phyloP scores from a whole-genome alignment of 176 grass and related monocot species.

The Alloteropsis semialata region DNA sequence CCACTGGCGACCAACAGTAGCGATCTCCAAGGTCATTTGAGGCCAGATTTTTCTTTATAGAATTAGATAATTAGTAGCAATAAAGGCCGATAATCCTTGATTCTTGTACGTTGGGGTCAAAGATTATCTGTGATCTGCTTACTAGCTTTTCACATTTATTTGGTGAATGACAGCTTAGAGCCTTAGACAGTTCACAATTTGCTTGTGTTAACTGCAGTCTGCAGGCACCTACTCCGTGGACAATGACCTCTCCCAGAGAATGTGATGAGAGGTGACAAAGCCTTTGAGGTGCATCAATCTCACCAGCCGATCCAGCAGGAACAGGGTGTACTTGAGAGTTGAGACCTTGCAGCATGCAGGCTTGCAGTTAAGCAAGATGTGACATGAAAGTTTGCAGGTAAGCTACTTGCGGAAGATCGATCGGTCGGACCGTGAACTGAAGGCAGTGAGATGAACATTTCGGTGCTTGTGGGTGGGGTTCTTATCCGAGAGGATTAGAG shows the following conservation, averaged over 20 bases:
- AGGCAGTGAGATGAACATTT: neutral
- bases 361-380: neutral
- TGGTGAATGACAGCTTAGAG: neutral
- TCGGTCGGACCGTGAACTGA: neutral
- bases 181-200: neutral
- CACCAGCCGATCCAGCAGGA: neutral
- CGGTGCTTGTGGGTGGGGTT: neutral
- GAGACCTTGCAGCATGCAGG: neutral
- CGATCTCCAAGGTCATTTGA: neutral
- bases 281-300: slow-evolving; percentile 4
- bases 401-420: neutral
- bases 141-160: neutral
- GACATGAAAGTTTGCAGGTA: neutral
- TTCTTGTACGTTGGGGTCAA: neutral
- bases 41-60: neutral
- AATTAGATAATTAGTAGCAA: neutral
- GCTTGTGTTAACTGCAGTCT: neutral
- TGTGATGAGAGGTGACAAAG: neutral
- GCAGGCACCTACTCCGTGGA: slow-evolving; percentile 10
- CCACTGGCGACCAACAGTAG: neutral
- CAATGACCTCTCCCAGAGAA: neutral
- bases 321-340: neutral
- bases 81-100: neutral
- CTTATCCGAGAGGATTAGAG: neutral
- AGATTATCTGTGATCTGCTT: neutral